Evolutionary conservation across 164 flowering plant genomes (phyloP), one percentile per base, ranked within the genome.

Genomic region (Saururus chinensis): DNA sequence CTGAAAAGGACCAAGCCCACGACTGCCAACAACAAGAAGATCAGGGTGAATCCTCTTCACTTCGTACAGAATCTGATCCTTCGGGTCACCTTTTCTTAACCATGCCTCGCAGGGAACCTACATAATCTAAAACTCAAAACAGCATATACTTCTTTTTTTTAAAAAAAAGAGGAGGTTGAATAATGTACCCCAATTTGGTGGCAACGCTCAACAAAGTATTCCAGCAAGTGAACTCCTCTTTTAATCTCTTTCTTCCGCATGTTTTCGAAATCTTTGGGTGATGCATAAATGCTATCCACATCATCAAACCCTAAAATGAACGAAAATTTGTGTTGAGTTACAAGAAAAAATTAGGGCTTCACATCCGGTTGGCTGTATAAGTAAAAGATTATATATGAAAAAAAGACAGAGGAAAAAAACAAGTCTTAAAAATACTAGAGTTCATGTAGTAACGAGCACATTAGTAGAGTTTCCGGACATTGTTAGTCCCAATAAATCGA

Each of bases 1-100:
- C 67, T 91, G 93, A 60, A 91, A 95, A 61, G 96, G 96, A 40
- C 96, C 96, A 64, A 95, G 96, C 35, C 96, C 99, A 42, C 99
- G 78, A 76, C 90, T 69, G 64, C 99, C 99, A 35, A 91, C 80
- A 61, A 89, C 96, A 58, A 95, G 82, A 40, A 95, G 30, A 71
- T 91, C 99, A 55, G 96, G 97, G 16, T 57, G 77, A 51, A 91
- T 80, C 25, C 89, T 80, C 62, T 64, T 80, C 62, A 81, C 95
- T 75, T 91, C 97, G 60, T 76, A 82, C 71, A 92, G 87, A 70
- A 95, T 82, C 52, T 83, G 87, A 73, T 89, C 92, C 64, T 81
- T 84, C 2, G 97, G 88, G 74, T 89, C 96, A 37, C 97, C 99
- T 72, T 60, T 82, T 82, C 77, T 84, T 56, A 91, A 73, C 96